phyloP scores from a whole-genome alignment of 768 basidiomycete species.

The Leccinum arenicola region DNA sequence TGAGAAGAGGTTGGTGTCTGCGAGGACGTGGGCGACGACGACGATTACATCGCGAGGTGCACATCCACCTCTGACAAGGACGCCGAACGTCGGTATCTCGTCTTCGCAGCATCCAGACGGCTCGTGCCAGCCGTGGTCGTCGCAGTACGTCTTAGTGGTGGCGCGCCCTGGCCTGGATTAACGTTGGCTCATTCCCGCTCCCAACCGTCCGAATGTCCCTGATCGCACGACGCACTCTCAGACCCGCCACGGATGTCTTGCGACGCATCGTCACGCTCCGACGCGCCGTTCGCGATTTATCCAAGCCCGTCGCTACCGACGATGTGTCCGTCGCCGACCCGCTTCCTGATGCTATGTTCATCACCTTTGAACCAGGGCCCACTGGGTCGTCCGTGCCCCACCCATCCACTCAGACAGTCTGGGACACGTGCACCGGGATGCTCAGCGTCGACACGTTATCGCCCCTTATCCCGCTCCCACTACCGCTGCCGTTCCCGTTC shows the following conservation, averaged over 20 bases:
- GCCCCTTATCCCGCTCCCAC: too few relatives aligned
- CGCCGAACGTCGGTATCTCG: conserved; percentile 13
- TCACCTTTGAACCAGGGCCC: not conserved
- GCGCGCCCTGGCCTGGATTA: too few relatives aligned
- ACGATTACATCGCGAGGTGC: not conserved
- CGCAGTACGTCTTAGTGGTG: not conserved
- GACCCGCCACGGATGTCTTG: conserved; percentile 13
- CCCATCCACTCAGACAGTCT: not conserved
- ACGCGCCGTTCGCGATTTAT: conserved; percentile 1
- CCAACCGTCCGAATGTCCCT: conserved; percentile 7
- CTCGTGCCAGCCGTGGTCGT: not conserved
- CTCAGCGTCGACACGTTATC: too few relatives aligned
- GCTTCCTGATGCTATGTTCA: not conserved
- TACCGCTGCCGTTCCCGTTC: too few relatives aligned
- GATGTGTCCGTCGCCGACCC: too few relatives aligned
- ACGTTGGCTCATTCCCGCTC: not conserved
- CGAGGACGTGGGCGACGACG: too few relatives aligned
- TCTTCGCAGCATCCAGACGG: not conserved
- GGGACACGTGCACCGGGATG: too few relatives aligned
- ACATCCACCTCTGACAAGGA: conserved; percentile 7
- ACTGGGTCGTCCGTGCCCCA: conserved; percentile 12
- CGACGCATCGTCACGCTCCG: conserved; percentile 5
- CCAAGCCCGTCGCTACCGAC: not conserved
- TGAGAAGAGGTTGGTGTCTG: too few relatives aligned
- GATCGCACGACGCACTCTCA: too few relatives aligned